phyloP scores from a whole-genome alignment of 306 rosid genomes.

The Datisca glomerata region DNA sequence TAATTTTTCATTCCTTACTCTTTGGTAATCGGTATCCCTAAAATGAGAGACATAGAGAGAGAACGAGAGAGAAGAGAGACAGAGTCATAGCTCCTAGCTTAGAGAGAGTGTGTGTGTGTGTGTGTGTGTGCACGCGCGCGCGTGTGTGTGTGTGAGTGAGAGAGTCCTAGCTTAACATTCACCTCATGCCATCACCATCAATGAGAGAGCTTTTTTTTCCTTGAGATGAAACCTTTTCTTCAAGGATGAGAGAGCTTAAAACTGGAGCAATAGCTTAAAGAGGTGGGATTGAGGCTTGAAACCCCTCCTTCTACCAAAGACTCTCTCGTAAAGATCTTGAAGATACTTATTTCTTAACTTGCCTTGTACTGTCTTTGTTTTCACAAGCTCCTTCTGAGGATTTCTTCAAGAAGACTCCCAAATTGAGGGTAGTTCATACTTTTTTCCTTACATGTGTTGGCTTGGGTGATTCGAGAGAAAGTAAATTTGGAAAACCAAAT shows the following conservation, averaged over 20 bases:
- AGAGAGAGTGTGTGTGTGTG: background rate
- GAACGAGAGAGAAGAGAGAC: too few species aligned
- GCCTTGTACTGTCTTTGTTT: too few species aligned
- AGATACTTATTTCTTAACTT: slow-evolving; percentile 41
- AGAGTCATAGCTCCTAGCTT: slow-evolving; percentile 1
- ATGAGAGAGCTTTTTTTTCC: slow-evolving; percentile 28
- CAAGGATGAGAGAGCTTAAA: slow-evolving; percentile 35
- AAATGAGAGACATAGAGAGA: slow-evolving; percentile 17
- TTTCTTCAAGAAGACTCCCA: background rate
- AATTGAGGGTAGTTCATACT: background rate
- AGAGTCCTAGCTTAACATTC: background rate
- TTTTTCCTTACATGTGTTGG: too few species aligned
- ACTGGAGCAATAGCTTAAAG: slow-evolving; percentile 69
- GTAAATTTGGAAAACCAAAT: too few species aligned
- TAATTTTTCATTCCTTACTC: slow-evolving; percentile 1
- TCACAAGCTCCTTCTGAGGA: background rate
- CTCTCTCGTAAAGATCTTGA: slow-evolving; percentile 67
- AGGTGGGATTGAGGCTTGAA: slow-evolving; percentile 91
- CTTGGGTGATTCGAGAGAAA: too few species aligned
- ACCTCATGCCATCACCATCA: too few species aligned
- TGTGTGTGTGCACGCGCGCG: too few species aligned
- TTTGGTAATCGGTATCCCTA: slow-evolving; percentile 29
- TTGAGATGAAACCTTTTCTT: slow-evolving; percentile 24
- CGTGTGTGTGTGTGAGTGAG: slow-evolving; percentile 5
- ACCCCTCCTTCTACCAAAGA: slow-evolving; percentile 67